Conservation (phyloP, 192 early-diverging fungal species). For the Mortierella alpina region DNA sequence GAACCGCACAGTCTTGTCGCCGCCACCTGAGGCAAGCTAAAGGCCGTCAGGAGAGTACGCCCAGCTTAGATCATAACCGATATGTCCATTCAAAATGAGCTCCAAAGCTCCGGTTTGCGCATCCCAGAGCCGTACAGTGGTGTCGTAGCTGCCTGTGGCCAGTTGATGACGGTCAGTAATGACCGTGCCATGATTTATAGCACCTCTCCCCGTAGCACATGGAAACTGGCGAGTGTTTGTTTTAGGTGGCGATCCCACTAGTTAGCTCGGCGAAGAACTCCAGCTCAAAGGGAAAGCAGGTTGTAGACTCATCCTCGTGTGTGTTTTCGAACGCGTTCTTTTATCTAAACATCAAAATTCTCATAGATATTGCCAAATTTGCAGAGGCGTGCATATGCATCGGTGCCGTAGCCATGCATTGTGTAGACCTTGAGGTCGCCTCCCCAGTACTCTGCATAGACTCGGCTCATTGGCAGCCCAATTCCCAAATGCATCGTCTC, state of each 20-base stretch:
- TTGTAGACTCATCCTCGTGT: too few relatives aligned
- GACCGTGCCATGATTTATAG: too few relatives aligned
- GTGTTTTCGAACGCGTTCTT: not conserved
- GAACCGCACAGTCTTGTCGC: not conserved
- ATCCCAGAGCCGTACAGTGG: not conserved
- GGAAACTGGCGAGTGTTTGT: too few relatives aligned
- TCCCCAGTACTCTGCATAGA: constrained; percentile 97
- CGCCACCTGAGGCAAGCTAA: not conserved
- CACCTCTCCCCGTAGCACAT: too few relatives aligned
- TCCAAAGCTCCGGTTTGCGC: not conserved
- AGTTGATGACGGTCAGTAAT: constrained; percentile 3
- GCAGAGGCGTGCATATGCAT: constrained; percentile 87
- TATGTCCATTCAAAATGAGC: not conserved
- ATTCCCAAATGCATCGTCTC: constrained; percentile 77
- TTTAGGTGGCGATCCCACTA: too few relatives aligned
- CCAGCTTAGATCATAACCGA: not conserved
- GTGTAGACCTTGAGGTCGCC: constrained; percentile 82
- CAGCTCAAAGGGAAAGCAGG: too few relatives aligned
- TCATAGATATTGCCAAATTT: constrained; percentile 76
- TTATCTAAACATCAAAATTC: constrained; percentile 54
- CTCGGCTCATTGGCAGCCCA: constrained; percentile 89
- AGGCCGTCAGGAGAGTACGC: not conserved
- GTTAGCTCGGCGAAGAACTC: too few relatives aligned
- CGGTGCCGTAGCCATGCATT: constrained; percentile 92
- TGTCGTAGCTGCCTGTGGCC: not conserved